phyloP scores from a whole-genome alignment of 148 eudicot species.

The Bassia scoparia region DNA sequence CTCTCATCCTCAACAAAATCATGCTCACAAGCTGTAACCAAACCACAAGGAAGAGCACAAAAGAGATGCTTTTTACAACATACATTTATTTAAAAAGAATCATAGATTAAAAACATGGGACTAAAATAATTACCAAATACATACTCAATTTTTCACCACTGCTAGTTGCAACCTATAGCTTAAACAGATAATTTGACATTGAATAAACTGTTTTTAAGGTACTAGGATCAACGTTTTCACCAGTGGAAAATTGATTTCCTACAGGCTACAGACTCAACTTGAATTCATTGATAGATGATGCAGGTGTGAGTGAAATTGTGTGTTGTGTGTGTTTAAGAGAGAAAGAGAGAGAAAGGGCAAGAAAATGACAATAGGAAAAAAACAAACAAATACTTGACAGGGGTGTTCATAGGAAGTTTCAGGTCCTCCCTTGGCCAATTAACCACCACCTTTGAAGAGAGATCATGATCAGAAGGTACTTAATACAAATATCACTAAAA shows the following conservation, averaged over 20 bases:
- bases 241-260: neutral
- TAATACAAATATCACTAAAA: too few species aligned
- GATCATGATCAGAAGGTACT: constrained; percentile 22
- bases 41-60: constrained; percentile 1
- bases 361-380: neutral
- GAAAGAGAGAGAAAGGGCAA: neutral
- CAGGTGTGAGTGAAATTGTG: neutral
- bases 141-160: neutral
- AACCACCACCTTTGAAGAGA: constrained; percentile 53
- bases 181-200: neutral
- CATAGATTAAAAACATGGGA: too few species aligned
- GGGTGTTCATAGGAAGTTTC: too few species aligned
- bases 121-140: neutral
- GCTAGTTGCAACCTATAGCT: neutral
- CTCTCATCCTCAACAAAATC: constrained; percentile 62
- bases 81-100: too few species aligned
- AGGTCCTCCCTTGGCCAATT: constrained; percentile 78
- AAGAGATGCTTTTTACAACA: too few species aligned
- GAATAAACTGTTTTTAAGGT: neutral
- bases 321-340: too few species aligned
- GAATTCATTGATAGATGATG: too few species aligned
- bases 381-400: constrained; percentile 64
- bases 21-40: constrained; percentile 99
- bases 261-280: too few species aligned
- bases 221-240: neutral